Evolutionary conservation across 441 rosid genomes (phyloP).

Genomic region (Arabidopsis lyrata): DNA sequence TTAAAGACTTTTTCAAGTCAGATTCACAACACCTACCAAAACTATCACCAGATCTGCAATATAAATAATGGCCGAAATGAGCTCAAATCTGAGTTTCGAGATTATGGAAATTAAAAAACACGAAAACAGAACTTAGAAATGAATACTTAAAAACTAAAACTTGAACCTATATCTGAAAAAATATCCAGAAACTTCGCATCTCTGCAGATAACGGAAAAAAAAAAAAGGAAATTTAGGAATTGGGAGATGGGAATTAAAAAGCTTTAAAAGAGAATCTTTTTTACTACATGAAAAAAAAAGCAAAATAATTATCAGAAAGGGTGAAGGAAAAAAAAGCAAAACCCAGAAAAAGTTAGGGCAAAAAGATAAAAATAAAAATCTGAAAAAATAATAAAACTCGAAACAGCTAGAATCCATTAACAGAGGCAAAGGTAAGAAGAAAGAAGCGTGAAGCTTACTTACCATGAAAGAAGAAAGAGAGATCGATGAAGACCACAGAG

Average conservation of each 20-base stretch:
- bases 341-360: slow-evolving; percentile 40
- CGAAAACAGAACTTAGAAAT: neutral
- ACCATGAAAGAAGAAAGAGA: slow-evolving; percentile 44
- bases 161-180: slow-evolving; percentile 41
- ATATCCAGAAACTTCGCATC: slow-evolving; percentile 38
- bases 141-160: slow-evolving; percentile 47
- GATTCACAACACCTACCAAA: slow-evolving; percentile 47
- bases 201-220: slow-evolving; percentile 39
- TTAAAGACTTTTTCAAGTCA: slow-evolving; percentile 40
- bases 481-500: slow-evolving; percentile 52
- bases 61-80: slow-evolving; percentile 30
- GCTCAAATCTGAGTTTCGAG: slow-evolving; percentile 33
- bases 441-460: slow-evolving; percentile 63
- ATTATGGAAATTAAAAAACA: neutral
- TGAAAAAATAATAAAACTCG: slow-evolving; percentile 20
- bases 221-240: slow-evolving; percentile 42
- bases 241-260: slow-evolving; percentile 48
- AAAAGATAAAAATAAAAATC: slow-evolving; percentile 14
- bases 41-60: slow-evolving; percentile 69
- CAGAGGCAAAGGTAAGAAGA: slow-evolving; percentile 46
- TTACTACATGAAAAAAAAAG: slow-evolving; percentile 47
- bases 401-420: slow-evolving; percentile 56
- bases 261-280: slow-evolving; percentile 53
- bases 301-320: slow-evolving; percentile 44
- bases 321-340: slow-evolving; percentile 25